Base-by-base conservation (phyloP, 129 eudicot species). In the Flaveria sonorensis region DNA sequence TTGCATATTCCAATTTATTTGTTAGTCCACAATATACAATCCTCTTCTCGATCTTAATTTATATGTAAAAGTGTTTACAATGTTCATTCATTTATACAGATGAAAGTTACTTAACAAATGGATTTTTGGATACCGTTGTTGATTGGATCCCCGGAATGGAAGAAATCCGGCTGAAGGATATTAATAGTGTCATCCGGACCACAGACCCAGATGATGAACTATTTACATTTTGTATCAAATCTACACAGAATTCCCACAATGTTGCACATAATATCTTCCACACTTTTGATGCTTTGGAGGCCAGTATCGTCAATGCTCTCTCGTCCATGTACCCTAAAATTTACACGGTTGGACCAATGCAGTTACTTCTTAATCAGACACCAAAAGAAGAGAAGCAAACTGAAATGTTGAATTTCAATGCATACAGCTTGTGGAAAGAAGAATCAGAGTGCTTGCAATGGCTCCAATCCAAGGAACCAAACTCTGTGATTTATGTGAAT, bases 141-240 rank as follows among this genome's bases (percentile, higher is more conserved):
- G 85, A 81, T 39, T 75, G 85, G 80, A 74, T 81, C 16, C 84
- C 84, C 0, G 76, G 76, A 15, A 81, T 68, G 80, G 26, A 57
- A 48, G 79, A 52, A 23, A 56, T 81, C 42, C 61, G 71, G 61
- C 55, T 81, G 16, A 81, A 53, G 79, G 80, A 81, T 7, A 66
- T 81, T 11, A 79, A 75, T 20, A 81, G 51, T 28, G 36, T 74
- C 40, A 15, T 61, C 0, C 53, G 68, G 23, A 81, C 85, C 20
- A 81, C 85, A 47, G 36, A 75, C 79, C 70, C 62, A 0, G 23
- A 75, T 1, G 76, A 75, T 40, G 16, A 21, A 21, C 24, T 10
- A 62, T 9, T 69, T 36, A 53, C 72, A 7, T 81, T 74, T 24
- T 64, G 59, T 45, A 1, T 68, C 3, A 28, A 36, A 1, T 47